phyloP scores from a whole-genome alignment of 1,284 basidiomycete species.

The Cutaneotrichosporon arboriforme region DNA sequence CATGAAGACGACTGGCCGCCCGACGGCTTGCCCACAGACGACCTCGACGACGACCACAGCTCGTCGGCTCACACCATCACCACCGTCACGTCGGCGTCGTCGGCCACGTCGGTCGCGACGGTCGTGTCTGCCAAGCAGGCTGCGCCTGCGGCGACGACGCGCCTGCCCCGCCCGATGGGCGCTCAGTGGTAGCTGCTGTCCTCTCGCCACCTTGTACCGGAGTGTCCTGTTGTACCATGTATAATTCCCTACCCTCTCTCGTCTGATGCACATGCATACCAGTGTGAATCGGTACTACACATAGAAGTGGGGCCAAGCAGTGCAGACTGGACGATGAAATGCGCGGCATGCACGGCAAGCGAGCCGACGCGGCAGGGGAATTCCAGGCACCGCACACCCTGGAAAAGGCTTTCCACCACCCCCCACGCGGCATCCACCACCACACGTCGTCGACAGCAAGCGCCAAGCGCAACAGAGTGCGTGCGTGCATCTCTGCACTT shows the following conservation, averaged over 20 bases:
- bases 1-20: conserved; percentile 27
- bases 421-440: too few species aligned
- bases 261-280: conserved; percentile 3
- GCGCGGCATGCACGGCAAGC: too few species aligned
- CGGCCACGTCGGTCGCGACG: not conserved
- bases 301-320: too few species aligned
- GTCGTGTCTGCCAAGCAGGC: not conserved
- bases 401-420: too few species aligned
- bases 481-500: too few species aligned
- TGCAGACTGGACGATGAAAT: too few species aligned
- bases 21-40: conserved; percentile 3
- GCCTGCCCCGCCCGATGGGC: not conserved
- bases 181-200: not conserved
- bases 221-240: conserved; percentile 3
- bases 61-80: not conserved
- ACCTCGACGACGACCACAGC: not conserved
- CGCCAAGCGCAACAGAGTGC: too few species aligned
- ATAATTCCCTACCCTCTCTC: not conserved
- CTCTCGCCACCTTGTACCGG: not conserved
- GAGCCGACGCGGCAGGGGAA: too few species aligned
- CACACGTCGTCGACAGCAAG: too few species aligned
- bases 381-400: too few species aligned
- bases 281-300: not conserved
- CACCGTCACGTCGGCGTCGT: not conserved
- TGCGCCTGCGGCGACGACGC: not conserved